Evolutionary conservation across 2,329 filamentous ascomycete species (phyloP).

Genomic region (Clathrospora elynae): DNA sequence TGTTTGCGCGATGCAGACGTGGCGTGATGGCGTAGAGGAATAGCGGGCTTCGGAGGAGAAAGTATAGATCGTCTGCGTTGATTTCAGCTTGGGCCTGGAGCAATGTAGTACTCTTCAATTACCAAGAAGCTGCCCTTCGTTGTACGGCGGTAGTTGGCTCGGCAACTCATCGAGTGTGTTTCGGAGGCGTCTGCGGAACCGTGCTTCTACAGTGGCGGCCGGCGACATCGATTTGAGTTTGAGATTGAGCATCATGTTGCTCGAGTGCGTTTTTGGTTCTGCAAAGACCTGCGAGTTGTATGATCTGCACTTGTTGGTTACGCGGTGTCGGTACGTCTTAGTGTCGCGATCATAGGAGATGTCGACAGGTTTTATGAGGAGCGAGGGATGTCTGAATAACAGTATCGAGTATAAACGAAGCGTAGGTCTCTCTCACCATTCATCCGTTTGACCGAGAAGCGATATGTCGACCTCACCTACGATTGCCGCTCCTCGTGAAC

Average conservation of each 20-base stretch:
- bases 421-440: background rate
- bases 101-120: background rate
- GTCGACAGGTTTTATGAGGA: too few species aligned
- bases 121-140: constrained; percentile 14
- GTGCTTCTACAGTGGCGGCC: background rate
- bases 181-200: constrained; percentile 7
- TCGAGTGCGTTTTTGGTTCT: background rate
- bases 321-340: too few species aligned
- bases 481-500: background rate
- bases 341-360: too few species aligned
- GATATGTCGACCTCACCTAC: background rate
- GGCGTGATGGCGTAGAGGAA: constrained; percentile 13
- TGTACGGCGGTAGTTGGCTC: constrained; percentile 5
- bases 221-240: too few species aligned
- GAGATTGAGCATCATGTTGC: background rate
- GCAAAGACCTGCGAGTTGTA: too few species aligned
- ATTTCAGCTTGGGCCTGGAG: background rate
- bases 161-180: constrained; percentile 9
- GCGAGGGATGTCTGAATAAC: too few species aligned
- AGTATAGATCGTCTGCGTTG: constrained; percentile 11
- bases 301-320: too few species aligned
- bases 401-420: too few species aligned
- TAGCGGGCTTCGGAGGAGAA: constrained; percentile 13
- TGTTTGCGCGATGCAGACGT: constrained; percentile 1
- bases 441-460: background rate